Percentiles rank a stretch among this genome's conserved stretches.
These are phyloP conservation scores for Beauveria varroae DNA, from an alignment of 2,329 filamentous ascomycete species.

Conservation along the genomic window DNA sequence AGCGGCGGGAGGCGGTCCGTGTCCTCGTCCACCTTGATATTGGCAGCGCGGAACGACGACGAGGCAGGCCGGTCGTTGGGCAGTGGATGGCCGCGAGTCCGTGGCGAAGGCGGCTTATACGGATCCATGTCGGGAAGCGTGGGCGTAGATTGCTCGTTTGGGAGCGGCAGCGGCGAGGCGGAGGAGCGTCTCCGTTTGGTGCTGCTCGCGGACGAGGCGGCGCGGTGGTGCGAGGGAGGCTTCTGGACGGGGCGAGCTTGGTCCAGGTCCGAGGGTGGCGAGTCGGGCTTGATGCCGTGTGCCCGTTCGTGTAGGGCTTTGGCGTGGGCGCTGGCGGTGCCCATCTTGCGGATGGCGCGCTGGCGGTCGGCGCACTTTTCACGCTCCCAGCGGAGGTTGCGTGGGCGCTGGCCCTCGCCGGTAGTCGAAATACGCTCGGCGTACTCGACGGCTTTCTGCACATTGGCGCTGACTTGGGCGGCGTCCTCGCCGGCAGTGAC, in stretches of 20 bases:
- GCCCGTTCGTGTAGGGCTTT: slow-evolving; percentile 7
- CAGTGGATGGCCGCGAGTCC: slow-evolving; percentile 1
- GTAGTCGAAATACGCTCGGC: slow-evolving; percentile 1
- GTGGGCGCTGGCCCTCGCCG: slow-evolving; percentile 1
- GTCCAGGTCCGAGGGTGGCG: slow-evolving; percentile 1
- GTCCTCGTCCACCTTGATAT: neutral
- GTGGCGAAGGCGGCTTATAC: neutral
- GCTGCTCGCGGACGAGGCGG: neutral
- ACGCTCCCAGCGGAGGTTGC: slow-evolving; percentile 10
- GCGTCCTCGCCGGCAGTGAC: neutral
- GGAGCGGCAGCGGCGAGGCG: slow-evolving; percentile 5
- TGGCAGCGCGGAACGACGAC: slow-evolving; percentile 2
- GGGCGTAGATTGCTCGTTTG: neutral
- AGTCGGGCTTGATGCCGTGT: slow-evolving; percentile 1
- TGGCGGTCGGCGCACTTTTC: slow-evolving; percentile 10
- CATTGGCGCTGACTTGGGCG: slow-evolving; percentile 3
- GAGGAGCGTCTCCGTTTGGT: slow-evolving; percentile 2
- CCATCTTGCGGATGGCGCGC: slow-evolving; percentile 6
- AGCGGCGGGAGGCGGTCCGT: slow-evolving; percentile 7
- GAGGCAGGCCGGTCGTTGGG: slow-evolving; percentile 2
- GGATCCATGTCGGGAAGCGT: neutral
- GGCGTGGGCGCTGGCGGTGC: slow-evolving; percentile 3
- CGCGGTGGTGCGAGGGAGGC: slow-evolving; percentile 4
- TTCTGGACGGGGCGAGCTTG: neutral
- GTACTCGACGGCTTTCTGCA: slow-evolving; percentile 8